Conservation (phyloP, 2,329 filamentous ascomycete species). For the Penicillium freii region DNA sequence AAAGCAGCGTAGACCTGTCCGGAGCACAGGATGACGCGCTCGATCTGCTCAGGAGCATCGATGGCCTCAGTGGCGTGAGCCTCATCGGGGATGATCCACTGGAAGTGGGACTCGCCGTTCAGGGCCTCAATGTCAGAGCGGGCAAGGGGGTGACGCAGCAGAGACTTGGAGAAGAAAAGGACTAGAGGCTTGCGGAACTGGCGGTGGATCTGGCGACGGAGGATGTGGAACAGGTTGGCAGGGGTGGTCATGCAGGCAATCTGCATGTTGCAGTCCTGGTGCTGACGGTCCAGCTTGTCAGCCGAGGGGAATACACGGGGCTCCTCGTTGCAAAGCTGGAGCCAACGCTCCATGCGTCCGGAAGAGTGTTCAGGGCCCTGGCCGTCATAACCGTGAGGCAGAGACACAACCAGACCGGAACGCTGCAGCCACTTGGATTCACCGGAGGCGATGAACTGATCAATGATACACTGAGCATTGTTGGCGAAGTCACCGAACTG, state of each 20-base stretch:
- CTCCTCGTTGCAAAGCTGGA: slow-evolving; percentile 97
- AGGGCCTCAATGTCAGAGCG: slow-evolving; percentile 91
- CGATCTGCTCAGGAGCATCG: slow-evolving; percentile 78
- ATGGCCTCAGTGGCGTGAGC: slow-evolving; percentile 73
- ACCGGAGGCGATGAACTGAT: slow-evolving; percentile 97
- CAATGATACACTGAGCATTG: slow-evolving; percentile 98
- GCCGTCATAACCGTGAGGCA: slow-evolving; percentile 96
- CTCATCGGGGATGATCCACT: slow-evolving; percentile 91
- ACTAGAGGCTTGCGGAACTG: slow-evolving; percentile 98
- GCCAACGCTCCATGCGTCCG: slow-evolving; percentile 92
- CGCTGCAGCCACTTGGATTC: slow-evolving; percentile 99
- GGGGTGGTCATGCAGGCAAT: slow-evolving; percentile 97
- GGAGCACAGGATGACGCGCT: slow-evolving; percentile 89
- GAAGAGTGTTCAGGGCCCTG: slow-evolving; percentile 98
- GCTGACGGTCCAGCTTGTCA: slow-evolving; percentile 91
- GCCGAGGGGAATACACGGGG: slow-evolving; percentile 84
- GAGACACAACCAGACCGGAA: slow-evolving; percentile 90
- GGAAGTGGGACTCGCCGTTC: slow-evolving; percentile 85
- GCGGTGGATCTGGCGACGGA: slow-evolving; percentile 96
- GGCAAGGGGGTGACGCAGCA: slow-evolving; percentile 89
- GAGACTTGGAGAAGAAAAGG: slow-evolving; percentile 97
- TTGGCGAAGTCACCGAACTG: slow-evolving; percentile 99
- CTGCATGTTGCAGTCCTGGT: slow-evolving; percentile 99
- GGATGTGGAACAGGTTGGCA: slow-evolving; percentile 91
- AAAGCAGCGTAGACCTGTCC: slow-evolving; percentile 92